A percentile compares a stretch with the other conserved stretches of the same genome.
Evolutionary conservation across 2,329 filamentous ascomycete species (phyloP).

Genomic region (Fusarium equiseti): DNA sequence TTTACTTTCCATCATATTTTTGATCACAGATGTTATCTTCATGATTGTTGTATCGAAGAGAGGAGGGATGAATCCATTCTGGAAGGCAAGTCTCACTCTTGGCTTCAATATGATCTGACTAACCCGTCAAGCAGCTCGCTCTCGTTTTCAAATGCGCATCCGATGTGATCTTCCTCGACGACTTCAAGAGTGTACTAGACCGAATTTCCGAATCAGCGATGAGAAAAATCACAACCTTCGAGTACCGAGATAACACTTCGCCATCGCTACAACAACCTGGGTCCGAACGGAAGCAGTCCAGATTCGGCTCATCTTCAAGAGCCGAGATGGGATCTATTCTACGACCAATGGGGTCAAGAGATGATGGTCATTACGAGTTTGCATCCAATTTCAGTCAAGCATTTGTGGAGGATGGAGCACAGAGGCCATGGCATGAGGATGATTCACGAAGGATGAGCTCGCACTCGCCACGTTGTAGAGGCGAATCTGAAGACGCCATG

Average conservation of each 20-base stretch:
- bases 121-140: constrained; percentile 3
- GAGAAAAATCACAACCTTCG: constrained; percentile 26
- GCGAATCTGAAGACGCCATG: constrained; percentile 3
- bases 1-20: constrained; percentile 18
- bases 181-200: constrained; percentile 32
- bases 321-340: background rate
- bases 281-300: background rate
- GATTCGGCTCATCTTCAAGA: background rate
- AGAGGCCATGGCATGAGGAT: background rate
- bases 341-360: background rate
- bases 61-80: constrained; percentile 31
- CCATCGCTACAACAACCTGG: background rate
- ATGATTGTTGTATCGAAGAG: constrained; percentile 31
- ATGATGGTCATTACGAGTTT: constrained; percentile 14
- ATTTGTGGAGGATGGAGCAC: fast-evolving
- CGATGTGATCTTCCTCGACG: constrained; percentile 31
- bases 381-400: background rate
- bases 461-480: background rate
- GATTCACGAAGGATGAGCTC: background rate
- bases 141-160: constrained; percentile 34
- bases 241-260: constrained; percentile 4
- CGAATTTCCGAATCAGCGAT: constrained; percentile 30
- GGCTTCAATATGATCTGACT: background rate
- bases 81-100: constrained; percentile 11
- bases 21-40: constrained; percentile 27